Evolutionary conservation across 2,329 filamentous ascomycete species (phyloP).

Genomic region (Sporothrix phasma): DNA sequence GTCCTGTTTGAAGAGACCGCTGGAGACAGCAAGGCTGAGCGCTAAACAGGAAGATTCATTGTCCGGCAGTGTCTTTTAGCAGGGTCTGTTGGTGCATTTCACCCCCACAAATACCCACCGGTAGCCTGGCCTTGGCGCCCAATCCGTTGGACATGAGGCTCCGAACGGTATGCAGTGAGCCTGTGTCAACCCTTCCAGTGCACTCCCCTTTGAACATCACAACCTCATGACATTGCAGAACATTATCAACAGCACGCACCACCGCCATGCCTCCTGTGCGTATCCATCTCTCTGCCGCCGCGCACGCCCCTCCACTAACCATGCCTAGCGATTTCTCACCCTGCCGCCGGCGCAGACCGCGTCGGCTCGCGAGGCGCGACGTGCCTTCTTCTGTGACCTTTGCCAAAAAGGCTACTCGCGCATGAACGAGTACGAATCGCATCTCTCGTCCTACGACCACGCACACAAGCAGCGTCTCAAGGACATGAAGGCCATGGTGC

Average conservation of each 20-base stretch:
- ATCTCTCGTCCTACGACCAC: constrained; percentile 91
- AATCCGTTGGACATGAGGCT: too few relatives aligned
- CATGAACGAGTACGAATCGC: constrained; percentile 92
- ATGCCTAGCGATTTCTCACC: constrained; percentile 42
- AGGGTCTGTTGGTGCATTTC: not conserved
- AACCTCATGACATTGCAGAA: too few relatives aligned
- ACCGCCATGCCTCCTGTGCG: constrained; percentile 10
- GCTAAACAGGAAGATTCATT: not conserved
- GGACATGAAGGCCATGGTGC: constrained; percentile 77
- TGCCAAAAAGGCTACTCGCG: constrained; percentile 92
- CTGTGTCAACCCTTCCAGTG: too few relatives aligned
- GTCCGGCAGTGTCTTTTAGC: not conserved
- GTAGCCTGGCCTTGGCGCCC: not conserved
- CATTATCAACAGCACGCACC: too few relatives aligned
- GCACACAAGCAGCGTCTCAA: constrained; percentile 84
- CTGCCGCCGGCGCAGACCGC: constrained; percentile 49
- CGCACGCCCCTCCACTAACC: not conserved
- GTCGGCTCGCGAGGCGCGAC: constrained; percentile 64
- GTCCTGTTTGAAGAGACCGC: not conserved
- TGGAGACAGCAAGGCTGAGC: not conserved
- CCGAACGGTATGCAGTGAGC: too few relatives aligned
- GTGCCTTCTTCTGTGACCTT: constrained; percentile 74
- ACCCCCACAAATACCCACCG: not conserved
- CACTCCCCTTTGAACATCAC: too few relatives aligned
- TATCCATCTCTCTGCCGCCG: not conserved